Base-by-base conservation (phyloP, 345 rosid species). In the Lepidium aucheri region DNA sequence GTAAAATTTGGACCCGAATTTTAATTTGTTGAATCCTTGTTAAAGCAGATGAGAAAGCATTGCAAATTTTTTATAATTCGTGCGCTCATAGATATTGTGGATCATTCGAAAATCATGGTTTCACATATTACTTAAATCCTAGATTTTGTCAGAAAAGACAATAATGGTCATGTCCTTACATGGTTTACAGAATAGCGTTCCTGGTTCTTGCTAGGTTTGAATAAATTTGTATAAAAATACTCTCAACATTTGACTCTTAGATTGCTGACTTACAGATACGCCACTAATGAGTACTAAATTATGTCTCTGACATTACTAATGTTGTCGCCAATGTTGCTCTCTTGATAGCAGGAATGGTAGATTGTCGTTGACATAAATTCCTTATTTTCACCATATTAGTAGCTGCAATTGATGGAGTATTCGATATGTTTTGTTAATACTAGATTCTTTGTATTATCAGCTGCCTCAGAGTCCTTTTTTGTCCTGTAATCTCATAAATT, bases 121-220 rank as follows among this genome's bases (percentile, higher is more conserved):
- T 17, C 50, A 49, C 35, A 63, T 55, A 13, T 52, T 55, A 64
- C 44, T 32, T 11, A 24, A 41, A 17, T 57, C 26, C 13, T 57
- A 40, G n/a, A 6, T 58, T 20, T 53, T 33, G 9, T 60, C 30
- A 14, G 20, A 59, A 13, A 18, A 43, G 60, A 39, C 36, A 35
- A 59, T 42, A 42, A 20, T 66, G 68, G 38, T 45, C 63, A 52
- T 60, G 58, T 60, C 50, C 62, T 53, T 59, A 53, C 40, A 14
- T 60, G 13, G 43, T 15, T 56, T 6, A 8, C 33, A 26, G 6
- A 4, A 15, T 9, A n/a, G n/a, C 8, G 32, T 46, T 70, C 33
- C 44, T 40, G 5, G 62, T 30, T 40, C 47, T 17, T 18, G 30
- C 8, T 33, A 44, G 22, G 9, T 18, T 18, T 35, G 42, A 43